These are phyloP conservation scores for Hippophae rhamnoides DNA, from an alignment of 306 rosid species.

Conservation along the genomic window DNA sequence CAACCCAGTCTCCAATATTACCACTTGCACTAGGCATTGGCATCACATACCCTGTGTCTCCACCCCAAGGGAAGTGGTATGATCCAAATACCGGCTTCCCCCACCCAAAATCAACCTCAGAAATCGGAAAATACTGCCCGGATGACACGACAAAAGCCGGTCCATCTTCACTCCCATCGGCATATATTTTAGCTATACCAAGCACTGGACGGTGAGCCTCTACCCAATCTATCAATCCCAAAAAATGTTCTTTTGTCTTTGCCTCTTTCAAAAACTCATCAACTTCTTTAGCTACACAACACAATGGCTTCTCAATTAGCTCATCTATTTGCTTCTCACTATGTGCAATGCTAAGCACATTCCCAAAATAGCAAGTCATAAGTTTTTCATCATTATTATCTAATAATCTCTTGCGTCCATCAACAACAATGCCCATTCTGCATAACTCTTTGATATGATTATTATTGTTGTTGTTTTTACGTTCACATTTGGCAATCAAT, in stretches of 20 bases:
- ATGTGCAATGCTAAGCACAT: conserved; percentile 57
- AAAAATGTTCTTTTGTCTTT: conserved; percentile 42
- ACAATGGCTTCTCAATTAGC: conserved; percentile 32
- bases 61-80: conserved; percentile 75
- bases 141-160: conserved; percentile 64
- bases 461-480: neutral
- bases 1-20: conserved; percentile 65
- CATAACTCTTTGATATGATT: neutral
- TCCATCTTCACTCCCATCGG: conserved; percentile 18
- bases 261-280: conserved; percentile 29
- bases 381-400: neutral
- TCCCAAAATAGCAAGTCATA: conserved; percentile 49
- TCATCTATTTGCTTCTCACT: conserved; percentile 26
- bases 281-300: conserved; percentile 37
- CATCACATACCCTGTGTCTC: conserved; percentile 72
- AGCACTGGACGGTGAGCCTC: conserved; percentile 52
- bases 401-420: conserved; percentile 41
- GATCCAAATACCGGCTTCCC: conserved; percentile 58
- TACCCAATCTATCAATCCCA: conserved; percentile 72
- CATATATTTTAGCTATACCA: conserved; percentile 32
- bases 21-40: conserved; percentile 59
- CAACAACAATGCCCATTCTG: conserved; percentile 72
- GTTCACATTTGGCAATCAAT: conserved; percentile 33
- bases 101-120: conserved; percentile 65
- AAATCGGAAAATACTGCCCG: conserved; percentile 52